Evolutionary conservation across 495 filamentous ascomycete genomes (phyloP).

Genomic region (Parachaetomium inaequale): DNA sequence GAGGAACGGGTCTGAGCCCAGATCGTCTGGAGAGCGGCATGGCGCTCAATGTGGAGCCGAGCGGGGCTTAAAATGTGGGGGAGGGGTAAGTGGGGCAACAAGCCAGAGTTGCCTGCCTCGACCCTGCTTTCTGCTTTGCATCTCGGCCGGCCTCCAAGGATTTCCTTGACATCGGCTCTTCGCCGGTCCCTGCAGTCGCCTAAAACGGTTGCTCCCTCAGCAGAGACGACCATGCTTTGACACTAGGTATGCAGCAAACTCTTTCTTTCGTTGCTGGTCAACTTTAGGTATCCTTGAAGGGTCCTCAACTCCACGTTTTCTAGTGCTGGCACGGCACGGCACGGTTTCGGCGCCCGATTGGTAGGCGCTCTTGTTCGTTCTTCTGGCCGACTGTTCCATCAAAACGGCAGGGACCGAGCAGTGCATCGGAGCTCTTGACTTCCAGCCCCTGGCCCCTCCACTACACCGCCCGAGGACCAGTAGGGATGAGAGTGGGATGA

Average conservation of each 20-base stretch:
- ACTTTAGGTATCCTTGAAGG: too few relatives aligned
- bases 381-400: background rate
- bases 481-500: background rate
- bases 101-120: too few relatives aligned
- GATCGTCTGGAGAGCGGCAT: background rate
- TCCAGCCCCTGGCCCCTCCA: constrained; percentile 12
- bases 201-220: too few relatives aligned
- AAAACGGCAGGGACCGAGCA: constrained; percentile 11
- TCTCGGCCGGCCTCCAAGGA: too few relatives aligned
- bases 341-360: too few relatives aligned
- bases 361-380: background rate
- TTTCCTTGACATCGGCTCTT: too few relatives aligned
- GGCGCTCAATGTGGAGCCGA: background rate
- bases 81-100: constrained; percentile 14
- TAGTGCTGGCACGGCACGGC: too few relatives aligned
- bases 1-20: background rate
- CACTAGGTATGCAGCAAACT: too few relatives aligned
- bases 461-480: background rate
- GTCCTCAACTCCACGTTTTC: background rate
- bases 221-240: too few relatives aligned
- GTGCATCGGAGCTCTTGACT: constrained; percentile 18
- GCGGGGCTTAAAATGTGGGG: constrained; percentile 20
- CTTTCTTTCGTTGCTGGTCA: too few relatives aligned
- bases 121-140: too few relatives aligned
- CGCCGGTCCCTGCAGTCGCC: too few relatives aligned